Evolutionary conservation across 495 filamentous ascomycete genomes (phyloP).

Genomic region (Tuber microsphaerosporum): DNA sequence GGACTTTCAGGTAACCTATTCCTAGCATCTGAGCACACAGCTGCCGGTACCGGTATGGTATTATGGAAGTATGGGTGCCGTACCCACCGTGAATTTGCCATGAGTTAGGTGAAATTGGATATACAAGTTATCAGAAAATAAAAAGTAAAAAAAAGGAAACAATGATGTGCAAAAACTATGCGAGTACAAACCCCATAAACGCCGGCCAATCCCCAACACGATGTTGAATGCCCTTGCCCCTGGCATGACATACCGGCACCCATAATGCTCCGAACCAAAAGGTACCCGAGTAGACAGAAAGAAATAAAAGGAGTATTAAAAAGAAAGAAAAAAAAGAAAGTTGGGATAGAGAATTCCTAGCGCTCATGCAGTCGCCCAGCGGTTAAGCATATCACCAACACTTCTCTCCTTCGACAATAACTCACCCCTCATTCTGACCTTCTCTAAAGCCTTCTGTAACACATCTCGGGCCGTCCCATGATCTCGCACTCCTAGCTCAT

Average conservation of each 20-base stretch:
- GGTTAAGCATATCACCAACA: not conserved
- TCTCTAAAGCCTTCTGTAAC: not conserved
- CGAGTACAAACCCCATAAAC: not conserved
- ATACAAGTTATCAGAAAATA: not conserved
- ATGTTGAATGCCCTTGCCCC: not conserved
- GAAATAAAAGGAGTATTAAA: not conserved
- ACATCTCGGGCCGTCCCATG: not conserved
- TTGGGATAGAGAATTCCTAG: not conserved
- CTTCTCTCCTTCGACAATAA: not conserved
- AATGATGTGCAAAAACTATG: not conserved
- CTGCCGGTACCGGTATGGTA: not conserved
- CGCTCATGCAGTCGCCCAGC: not conserved
- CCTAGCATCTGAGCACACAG: not conserved
- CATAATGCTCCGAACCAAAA: not conserved
- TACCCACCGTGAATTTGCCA: not conserved
- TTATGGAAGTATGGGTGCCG: not conserved
- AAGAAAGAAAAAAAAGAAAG: too few species aligned
- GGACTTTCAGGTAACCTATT: not conserved
- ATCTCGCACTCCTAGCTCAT: not conserved
- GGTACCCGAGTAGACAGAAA: not conserved
- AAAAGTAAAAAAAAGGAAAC: not conserved
- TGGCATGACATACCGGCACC: not conserved
- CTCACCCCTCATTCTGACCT: not conserved
- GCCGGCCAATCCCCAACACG: not conserved
- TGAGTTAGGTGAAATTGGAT: not conserved